These are phyloP conservation scores for Sugiyamaella paludigena DNA, from an alignment of 1,139 yeast species.

Conservation along the genomic window DNA sequence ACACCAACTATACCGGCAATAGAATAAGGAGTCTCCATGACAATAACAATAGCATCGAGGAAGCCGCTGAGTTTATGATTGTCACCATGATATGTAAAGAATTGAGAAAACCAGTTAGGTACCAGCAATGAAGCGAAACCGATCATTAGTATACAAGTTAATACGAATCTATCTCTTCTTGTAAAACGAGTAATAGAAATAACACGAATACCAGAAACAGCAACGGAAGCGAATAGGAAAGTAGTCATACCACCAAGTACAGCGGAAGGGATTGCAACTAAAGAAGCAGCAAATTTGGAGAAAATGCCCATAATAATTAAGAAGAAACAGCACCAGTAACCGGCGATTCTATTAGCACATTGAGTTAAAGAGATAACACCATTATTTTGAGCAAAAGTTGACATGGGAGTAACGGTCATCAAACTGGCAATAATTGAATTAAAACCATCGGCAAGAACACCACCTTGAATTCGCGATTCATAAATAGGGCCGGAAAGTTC, in stretches of 20 bases:
- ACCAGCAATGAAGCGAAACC: conserved; percentile 80
- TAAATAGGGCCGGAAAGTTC: conserved; percentile 77
- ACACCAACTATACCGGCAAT: conserved; percentile 77
- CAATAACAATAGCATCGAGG: conserved; percentile 73
- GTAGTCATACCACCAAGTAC: conserved; percentile 93
- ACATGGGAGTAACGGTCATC: conserved; percentile 67
- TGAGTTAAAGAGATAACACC: conserved; percentile 90
- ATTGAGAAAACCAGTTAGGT: conserved; percentile 68
- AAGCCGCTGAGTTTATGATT: conserved; percentile 68
- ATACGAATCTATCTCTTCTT: conserved; percentile 81
- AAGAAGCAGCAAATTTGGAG: conserved; percentile 85
- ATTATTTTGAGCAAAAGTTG: conserved; percentile 89
- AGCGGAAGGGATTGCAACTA: conserved; percentile 78
- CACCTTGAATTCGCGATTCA: conserved; percentile 89
- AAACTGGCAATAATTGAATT: conserved; percentile 73
- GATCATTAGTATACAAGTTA: conserved; percentile 70
- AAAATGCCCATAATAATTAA: conserved; percentile 81
- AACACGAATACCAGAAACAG: conserved; percentile 83
- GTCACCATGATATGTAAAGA: conserved; percentile 72
- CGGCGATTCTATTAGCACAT: conserved; percentile 82
- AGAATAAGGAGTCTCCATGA: conserved; percentile 87
- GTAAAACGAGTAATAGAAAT: conserved; percentile 70
- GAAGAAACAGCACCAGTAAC: conserved; percentile 87
- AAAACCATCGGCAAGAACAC: conserved; percentile 75
- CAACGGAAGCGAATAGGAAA: conserved; percentile 82